phyloP scores from a whole-genome alignment of 2,329 filamentous ascomycete genomes.

The Podosphaera fusca region DNA sequence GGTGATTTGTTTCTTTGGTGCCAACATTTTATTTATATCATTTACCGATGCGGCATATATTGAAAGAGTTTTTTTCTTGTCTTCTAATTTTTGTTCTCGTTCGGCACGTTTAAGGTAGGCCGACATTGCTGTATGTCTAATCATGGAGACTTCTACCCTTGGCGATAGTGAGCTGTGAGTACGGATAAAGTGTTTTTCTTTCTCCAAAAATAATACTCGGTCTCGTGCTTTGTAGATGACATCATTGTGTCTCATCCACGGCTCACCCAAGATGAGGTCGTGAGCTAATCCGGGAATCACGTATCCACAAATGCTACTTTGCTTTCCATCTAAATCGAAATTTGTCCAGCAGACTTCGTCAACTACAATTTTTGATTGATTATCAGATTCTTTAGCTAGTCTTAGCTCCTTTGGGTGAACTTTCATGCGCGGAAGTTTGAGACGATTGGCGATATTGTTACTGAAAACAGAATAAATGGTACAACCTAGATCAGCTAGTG shows the following conservation, averaged over 20 bases:
- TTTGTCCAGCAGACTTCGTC: not conserved
- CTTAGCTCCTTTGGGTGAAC: too few relatives aligned
- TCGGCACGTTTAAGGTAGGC: not conserved
- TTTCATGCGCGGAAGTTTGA: too few relatives aligned
- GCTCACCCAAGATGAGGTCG: not conserved
- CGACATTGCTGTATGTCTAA: not conserved
- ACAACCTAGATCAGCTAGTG: too few relatives aligned
- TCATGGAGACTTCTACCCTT: not conserved
- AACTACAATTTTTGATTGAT: too few relatives aligned
- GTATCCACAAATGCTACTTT: too few relatives aligned
- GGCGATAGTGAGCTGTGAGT: not conserved
- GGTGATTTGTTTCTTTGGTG: not conserved
- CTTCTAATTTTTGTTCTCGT: not conserved
- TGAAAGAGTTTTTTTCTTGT: too few relatives aligned
- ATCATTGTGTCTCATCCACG: not conserved
- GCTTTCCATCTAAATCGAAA: too few relatives aligned
- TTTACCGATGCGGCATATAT: not conserved
- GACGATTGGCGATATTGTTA: too few relatives aligned
- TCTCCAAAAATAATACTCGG: not conserved
- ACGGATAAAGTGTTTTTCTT: not conserved
- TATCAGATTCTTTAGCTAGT: too few relatives aligned
- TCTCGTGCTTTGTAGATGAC: not conserved
- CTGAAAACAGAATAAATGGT: too few relatives aligned
- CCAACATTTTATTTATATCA: not conserved
- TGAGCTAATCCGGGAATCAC: too few relatives aligned